Evolutionary conservation across 257 asterid genomes (phyloP).

Genomic region (Verbascum thapsus): DNA sequence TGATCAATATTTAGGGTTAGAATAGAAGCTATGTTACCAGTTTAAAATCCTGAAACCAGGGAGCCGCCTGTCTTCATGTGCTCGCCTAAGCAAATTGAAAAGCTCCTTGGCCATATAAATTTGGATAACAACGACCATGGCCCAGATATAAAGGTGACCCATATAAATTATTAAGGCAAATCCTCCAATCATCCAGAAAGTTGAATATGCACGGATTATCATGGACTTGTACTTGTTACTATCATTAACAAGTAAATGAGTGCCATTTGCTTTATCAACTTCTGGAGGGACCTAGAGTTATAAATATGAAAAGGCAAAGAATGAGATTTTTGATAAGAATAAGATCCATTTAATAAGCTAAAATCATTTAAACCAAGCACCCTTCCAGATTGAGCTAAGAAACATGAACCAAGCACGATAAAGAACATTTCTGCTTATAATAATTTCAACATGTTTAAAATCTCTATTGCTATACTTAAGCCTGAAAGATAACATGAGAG

Average conservation of each 20-base stretch:
- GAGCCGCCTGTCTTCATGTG: constrained; percentile 86
- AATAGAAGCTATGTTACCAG: constrained; percentile 47
- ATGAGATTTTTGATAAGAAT: constrained; percentile 20
- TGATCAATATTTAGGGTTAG: constrained; percentile 3
- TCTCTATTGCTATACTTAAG: constrained; percentile 7
- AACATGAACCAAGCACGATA: constrained; percentile 2
- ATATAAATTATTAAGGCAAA: constrained; percentile 72
- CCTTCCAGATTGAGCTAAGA: background rate
- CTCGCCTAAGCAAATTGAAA: constrained; percentile 77
- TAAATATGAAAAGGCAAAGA: constrained; percentile 17
- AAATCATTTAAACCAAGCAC: background rate
- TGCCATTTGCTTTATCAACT: constrained; percentile 55
- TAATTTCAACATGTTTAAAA: constrained; percentile 9
- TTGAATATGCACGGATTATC: constrained; percentile 78
- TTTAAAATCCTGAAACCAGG: constrained; percentile 97
- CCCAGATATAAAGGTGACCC: constrained; percentile 99
- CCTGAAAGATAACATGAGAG: constrained; percentile 4
- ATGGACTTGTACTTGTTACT: constrained; percentile 86
- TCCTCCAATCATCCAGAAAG: constrained; percentile 97
- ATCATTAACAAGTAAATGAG: constrained; percentile 73
- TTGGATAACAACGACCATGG: constrained; percentile 87
- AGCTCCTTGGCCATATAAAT: constrained; percentile 92
- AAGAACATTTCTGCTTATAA: background rate
- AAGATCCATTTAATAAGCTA: background rate
- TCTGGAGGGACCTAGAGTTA: constrained; percentile 68